Evolutionary conservation across 768 basidiomycete genomes (phyloP).

Genomic region (Ramaria rubella): DNA sequence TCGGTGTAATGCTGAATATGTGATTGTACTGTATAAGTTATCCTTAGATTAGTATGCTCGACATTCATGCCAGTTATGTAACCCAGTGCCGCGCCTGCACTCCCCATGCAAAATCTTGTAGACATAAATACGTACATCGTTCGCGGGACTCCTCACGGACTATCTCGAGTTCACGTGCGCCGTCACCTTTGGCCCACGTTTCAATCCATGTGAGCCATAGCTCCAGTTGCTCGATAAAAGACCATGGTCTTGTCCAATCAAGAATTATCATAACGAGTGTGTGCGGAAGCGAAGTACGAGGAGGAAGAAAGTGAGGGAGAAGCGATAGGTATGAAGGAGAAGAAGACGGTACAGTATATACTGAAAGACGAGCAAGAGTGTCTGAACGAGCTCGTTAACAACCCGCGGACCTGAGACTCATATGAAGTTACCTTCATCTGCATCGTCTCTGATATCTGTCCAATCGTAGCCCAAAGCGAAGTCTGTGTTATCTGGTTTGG

Average conservation of each 20-base stretch:
- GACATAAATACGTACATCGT: constrained; percentile 49
- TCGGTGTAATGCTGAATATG: constrained; percentile 88
- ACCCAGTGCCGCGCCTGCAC: neutral
- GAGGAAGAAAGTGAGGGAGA: constrained; percentile 73
- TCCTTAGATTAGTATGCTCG: neutral
- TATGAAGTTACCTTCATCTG: constrained; percentile 69
- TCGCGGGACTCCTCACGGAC: constrained; percentile 76
- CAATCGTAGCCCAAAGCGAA: constrained; percentile 92
- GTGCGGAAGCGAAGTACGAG: constrained; percentile 57
- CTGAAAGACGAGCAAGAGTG: constrained; percentile 79
- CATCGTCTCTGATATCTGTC: constrained; percentile 85
- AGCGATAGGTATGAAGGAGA: constrained; percentile 63
- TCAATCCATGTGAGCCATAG: constrained; percentile 87
- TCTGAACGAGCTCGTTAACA: constrained; percentile 44
- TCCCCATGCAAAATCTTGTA: neutral
- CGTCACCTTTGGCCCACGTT: constrained; percentile 66
- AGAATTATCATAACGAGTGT: constrained; percentile 78
- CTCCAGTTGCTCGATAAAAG: constrained; percentile 79
- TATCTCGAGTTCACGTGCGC: constrained; percentile 64
- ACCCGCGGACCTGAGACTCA: too few species aligned
- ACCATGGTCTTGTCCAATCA: constrained; percentile 95
- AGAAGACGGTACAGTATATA: constrained; percentile 85
- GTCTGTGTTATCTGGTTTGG: constrained; percentile 57
- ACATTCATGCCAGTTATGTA: neutral
- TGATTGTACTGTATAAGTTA: constrained; percentile 57